Evolutionary conservation across 148 eudicot species (phyloP).

Genomic region (Selenicereus undatus): DNA sequence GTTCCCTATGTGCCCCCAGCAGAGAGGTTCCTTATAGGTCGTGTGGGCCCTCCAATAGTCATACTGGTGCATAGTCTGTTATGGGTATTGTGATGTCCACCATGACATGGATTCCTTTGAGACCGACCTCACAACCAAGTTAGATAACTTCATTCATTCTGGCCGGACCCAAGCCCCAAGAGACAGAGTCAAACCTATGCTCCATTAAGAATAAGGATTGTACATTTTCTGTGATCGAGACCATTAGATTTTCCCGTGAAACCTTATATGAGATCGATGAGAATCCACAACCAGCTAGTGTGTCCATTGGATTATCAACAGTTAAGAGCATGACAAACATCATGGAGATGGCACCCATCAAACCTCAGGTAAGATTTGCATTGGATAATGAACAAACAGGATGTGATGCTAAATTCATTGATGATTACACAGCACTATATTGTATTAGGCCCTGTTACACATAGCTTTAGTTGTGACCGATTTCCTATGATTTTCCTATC

Average conservation of each 20-base stretch:
- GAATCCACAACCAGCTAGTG: conserved; percentile 52
- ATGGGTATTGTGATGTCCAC: conserved; percentile 92
- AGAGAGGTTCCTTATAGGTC: conserved; percentile 75
- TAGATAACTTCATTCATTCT: conserved; percentile 63
- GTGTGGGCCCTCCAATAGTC: conserved; percentile 69
- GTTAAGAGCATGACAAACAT: conserved; percentile 47
- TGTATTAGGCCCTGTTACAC: too few species aligned
- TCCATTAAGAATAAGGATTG: conserved; percentile 35
- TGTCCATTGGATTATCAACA: conserved; percentile 52
- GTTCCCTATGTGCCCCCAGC: conserved; percentile 70
- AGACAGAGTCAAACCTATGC: conserved; percentile 2
- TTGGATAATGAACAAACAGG: conserved; percentile 30
- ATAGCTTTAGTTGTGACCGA: too few species aligned
- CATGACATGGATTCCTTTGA: conserved; percentile 84
- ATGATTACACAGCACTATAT: too few species aligned
- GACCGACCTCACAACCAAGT: conserved; percentile 55
- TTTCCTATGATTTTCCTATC: too few species aligned
- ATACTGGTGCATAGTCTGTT: conserved; percentile 77
- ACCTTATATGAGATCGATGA: conserved; percentile 54
- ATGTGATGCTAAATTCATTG: conserved; percentile 24
- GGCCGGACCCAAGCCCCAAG: conserved; percentile 45
- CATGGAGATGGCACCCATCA: conserved; percentile 36
- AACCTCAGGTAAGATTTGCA: conserved; percentile 50
- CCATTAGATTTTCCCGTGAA: conserved; percentile 31
- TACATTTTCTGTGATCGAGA: conserved; percentile 55